These are phyloP conservation scores for Saccharum officinarum DNA, from an alignment of 176 grass and related monocot species.

Conservation along the genomic window DNA sequence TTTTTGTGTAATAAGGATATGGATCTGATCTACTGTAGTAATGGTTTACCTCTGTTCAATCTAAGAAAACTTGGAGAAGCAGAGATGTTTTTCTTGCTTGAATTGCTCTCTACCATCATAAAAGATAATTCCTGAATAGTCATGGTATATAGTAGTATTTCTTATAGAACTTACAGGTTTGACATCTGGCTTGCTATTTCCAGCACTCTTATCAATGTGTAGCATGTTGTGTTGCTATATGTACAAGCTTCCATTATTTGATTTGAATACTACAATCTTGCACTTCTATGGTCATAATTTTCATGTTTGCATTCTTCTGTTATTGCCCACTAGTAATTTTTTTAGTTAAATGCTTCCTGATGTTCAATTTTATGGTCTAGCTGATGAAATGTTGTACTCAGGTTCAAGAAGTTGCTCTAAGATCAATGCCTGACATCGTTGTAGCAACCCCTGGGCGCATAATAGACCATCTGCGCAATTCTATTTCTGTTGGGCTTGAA, in stretches of 20 bases:
- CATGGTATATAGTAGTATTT: not conserved
- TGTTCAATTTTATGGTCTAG: not conserved
- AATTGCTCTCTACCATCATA: not conserved
- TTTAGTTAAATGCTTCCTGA: not conserved
- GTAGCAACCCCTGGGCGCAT: conserved; percentile 95
- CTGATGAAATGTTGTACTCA: conserved; percentile 38
- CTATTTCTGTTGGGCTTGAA: conserved; percentile 89
- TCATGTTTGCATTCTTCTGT: not conserved
- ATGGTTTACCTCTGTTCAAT: not conserved
- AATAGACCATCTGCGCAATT: conserved; percentile 93
- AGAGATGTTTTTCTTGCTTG: not conserved
- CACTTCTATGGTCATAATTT: conserved; percentile 11
- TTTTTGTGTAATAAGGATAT: not conserved
- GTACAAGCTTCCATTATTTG: not conserved
- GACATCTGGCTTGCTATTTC: not conserved
- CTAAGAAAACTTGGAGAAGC: not conserved
- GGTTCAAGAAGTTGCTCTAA: conserved; percentile 87
- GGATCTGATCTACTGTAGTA: not conserved
- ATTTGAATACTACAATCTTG: not conserved
- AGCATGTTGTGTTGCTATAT: not conserved
- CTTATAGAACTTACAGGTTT: not conserved
- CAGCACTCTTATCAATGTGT: not conserved
- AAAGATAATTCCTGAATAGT: not conserved
- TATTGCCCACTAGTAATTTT: not conserved
- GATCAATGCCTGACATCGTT: conserved; percentile 97